Base-by-base conservation (phyloP, 1,284 basidiomycete genomes). In the Earliella scabrosa region DNA sequence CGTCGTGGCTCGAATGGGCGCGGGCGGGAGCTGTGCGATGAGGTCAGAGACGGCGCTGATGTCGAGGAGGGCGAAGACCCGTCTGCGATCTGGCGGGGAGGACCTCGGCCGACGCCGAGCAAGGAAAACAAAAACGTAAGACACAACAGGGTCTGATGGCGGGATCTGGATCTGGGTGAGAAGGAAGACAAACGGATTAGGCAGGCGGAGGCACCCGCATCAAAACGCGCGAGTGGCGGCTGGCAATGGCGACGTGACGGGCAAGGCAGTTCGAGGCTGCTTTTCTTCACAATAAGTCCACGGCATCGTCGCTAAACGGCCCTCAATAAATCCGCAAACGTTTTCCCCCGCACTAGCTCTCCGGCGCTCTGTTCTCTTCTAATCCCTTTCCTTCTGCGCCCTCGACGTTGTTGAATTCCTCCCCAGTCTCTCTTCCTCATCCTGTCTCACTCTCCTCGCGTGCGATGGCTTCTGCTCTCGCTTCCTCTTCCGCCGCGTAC, bases 321-420 rank as follows among this genome's bases (percentile, higher is more conserved):
- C 49, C 40, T 35, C 44, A 51, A 56, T 46, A 56, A 50, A 56
- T 35, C 49, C 49, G 13, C 54, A 45, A 34, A 16, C 43, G 39
- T 45, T 23, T 27, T 10, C 24, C 21, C 14, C 45, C 52, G 52
- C 31, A 10, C 14, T n/a, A n/a, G n/a, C n/a, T n/a, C n/a, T n/a
- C n/a, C n/a, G n/a, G n/a, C n/a, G n/a, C n/a, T n/a, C n/a, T n/a
- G n/a, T n/a, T n/a, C n/a, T n/a, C n/a, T n/a, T n/a, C n/a, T n/a
- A n/a, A n/a, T n/a, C n/a, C n/a, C 18, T 20, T 38, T 26, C 8
- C 21, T 26, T 27, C 29, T 18, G 27, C 40, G 27, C 35, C 48
- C 11, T 13, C 24, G 20, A 35, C 29, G 11, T 21, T 11, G 16
- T n/a, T 46, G 21, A 7, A 21, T 27, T 50, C 43, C n/a, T 11